Evolutionary conservation across 352 stramenopile species (phyloP).

Genomic region (Peronospora destructor): DNA sequence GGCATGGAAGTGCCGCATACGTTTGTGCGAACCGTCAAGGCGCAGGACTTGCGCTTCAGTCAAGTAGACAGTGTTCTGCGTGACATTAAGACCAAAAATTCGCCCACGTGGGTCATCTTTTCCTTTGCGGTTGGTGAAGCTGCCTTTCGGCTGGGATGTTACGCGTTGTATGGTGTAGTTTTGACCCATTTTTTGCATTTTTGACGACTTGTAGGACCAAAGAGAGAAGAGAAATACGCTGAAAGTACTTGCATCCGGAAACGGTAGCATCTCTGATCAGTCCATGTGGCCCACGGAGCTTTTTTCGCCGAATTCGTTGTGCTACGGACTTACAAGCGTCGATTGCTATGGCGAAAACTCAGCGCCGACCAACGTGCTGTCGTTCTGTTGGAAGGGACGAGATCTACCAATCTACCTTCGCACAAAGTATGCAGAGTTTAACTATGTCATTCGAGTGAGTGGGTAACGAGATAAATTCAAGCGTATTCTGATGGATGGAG

Average conservation of each 20-base stretch:
- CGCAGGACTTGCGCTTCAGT: constrained; percentile 69
- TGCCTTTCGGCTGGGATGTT: background rate
- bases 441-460: constrained; percentile 78
- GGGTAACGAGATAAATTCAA: background rate
- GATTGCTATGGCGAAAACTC: constrained; percentile 59
- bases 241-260: constrained; percentile 58
- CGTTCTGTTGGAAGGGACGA: constrained; percentile 86
- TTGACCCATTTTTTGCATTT: constrained; percentile 1
- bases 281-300: constrained; percentile 69
- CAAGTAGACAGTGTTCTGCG: constrained; percentile 68
- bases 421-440: constrained; percentile 85
- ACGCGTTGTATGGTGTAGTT: background rate
- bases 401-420: constrained; percentile 79
- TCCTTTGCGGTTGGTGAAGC: constrained; percentile 53
- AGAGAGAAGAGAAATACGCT: constrained; percentile 78
- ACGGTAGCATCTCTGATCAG: constrained; percentile 60
- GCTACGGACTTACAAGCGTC: constrained; percentile 73
- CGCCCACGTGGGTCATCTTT: constrained; percentile 69
- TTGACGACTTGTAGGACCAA: constrained; percentile 42
- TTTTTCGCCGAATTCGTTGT: constrained; percentile 70
- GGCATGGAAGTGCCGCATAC: constrained; percentile 63
- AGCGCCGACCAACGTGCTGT: constrained; percentile 67
- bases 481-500: background rate
- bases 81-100: constrained; percentile 55
- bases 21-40: constrained; percentile 79